Evolutionary conservation across 148 eudicot species (phyloP).

Genomic region (Persicaria maculosa): DNA sequence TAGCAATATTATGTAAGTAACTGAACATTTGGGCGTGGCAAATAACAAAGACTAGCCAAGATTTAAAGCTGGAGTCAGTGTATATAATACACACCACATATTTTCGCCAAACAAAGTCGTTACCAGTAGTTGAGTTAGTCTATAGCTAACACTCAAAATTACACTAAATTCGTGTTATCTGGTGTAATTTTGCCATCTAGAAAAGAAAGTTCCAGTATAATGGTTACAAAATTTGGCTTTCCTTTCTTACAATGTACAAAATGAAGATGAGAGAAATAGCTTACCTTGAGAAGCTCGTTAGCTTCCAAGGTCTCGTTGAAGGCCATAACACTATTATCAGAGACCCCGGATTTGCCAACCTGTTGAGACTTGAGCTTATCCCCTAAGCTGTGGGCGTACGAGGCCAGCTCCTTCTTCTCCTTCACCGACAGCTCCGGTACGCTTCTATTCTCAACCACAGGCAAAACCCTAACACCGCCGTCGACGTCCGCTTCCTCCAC

Average conservation of each 20-base stretch:
- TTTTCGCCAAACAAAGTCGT: no score
- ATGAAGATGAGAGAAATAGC: neutral
- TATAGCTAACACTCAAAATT: no score
- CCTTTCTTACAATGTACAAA: neutral
- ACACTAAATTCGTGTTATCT: no score
- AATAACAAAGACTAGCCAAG: no score
- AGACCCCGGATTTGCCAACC: slow-evolving; percentile 81
- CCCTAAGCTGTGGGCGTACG: slow-evolving; percentile 70
- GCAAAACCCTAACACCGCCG: neutral
- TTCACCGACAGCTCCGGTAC: slow-evolving; percentile 54
- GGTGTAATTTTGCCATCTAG: neutral
- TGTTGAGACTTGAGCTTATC: slow-evolving; percentile 83
- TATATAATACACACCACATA: no score
- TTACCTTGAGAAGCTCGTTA: slow-evolving; percentile 85
- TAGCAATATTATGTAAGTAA: no score
- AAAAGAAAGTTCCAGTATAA: neutral
- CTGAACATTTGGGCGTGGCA: no score
- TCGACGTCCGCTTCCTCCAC: neutral
- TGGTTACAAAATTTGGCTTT: neutral
- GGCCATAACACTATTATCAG: slow-evolving; percentile 54
- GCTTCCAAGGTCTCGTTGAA: slow-evolving; percentile 66
- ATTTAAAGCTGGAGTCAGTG: no score
- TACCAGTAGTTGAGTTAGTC: no score
- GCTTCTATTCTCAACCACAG: slow-evolving; percentile 11
- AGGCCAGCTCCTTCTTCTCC: slow-evolving; percentile 82